Percentiles rank a stretch among this genome's conserved stretches.
Evolutionary conservation across 2,329 filamentous ascomycete genomes (phyloP).

Genomic region (Penicillium vulpinum): DNA sequence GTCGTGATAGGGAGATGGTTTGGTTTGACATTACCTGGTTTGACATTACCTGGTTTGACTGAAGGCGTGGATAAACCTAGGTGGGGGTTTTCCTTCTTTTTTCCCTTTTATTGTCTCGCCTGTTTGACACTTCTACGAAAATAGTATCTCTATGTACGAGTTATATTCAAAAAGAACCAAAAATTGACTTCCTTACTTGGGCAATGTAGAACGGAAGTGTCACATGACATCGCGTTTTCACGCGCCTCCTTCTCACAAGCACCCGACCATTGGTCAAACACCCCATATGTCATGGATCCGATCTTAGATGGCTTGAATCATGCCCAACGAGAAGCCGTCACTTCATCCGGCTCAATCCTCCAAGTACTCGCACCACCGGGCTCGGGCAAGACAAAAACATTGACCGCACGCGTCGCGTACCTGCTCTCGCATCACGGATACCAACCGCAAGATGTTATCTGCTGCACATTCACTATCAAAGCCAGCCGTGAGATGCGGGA

Average conservation of each 20-base stretch:
- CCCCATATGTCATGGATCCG: conserved; percentile 48
- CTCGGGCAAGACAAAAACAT: conserved; percentile 89
- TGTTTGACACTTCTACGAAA: too few species aligned
- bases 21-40: too few species aligned
- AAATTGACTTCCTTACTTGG: not conserved
- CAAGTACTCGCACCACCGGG: conserved; percentile 65
- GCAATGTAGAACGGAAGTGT: conserved; percentile 13
- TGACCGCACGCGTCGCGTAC: conserved; percentile 90
- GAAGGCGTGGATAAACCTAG: too few species aligned
- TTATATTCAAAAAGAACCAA: too few species aligned
- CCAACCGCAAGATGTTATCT: conserved; percentile 82
- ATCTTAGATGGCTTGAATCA: conserved; percentile 64
- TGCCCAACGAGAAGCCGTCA: conserved; percentile 65
- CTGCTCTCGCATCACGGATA: conserved; percentile 71
- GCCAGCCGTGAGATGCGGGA: conserved; percentile 92
- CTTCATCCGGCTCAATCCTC: conserved; percentile 59
- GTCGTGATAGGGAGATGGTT: too few species aligned
- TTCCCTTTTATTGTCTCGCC: too few species aligned
- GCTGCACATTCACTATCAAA: conserved; percentile 97
- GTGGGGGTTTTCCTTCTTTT: too few species aligned
- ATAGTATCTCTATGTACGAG: too few species aligned
- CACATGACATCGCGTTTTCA: conserved; percentile 32
- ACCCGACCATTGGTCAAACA: conserved; percentile 1
- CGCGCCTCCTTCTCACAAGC: conserved; percentile 19
- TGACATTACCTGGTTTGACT: too few species aligned